Percentiles rank a stretch among this genome's conserved stretches.
Conservation (phyloP, 257 asterid species). For the Fraxinus excelsior region DNA sequence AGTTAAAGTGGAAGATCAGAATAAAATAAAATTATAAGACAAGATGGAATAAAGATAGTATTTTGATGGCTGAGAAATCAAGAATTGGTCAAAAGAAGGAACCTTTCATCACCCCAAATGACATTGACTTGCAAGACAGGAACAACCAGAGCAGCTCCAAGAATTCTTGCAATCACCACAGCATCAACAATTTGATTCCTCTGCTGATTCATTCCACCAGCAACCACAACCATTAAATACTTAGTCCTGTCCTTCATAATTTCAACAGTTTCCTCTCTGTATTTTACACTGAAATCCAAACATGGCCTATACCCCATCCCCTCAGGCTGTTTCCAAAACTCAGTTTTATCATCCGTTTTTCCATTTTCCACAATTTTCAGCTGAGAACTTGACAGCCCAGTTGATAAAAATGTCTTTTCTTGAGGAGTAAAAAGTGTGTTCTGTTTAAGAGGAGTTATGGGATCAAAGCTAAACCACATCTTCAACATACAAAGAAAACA, state of each 20-base stretch:
- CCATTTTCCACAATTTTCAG: conserved; percentile 4
- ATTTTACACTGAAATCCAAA: conserved; percentile 62
- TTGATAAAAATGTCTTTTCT: conserved; percentile 29
- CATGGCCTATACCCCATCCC: conserved; percentile 90
- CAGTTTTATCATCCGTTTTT: conserved; percentile 38
- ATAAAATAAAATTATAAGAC: neutral
- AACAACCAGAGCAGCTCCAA: conserved; percentile 94
- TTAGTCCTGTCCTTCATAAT: conserved; percentile 64
- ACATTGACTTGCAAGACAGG: conserved; percentile 94
- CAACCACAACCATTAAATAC: conserved; percentile 83
- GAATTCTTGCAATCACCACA: conserved; percentile 89
- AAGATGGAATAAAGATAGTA: neutral
- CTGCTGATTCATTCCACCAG: conserved; percentile 98
- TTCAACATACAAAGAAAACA: conserved; percentile 64
- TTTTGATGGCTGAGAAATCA: conserved; percentile 7
- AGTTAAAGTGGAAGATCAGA: neutral
- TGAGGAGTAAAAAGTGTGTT: conserved; percentile 58
- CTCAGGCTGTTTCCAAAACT: conserved; percentile 92
- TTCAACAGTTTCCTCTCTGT: conserved; percentile 43
- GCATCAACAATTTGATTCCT: conserved; percentile 99
- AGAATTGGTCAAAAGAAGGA: conserved; percentile 32
- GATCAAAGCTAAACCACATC: conserved; percentile 55
- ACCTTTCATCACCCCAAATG: conserved; percentile 99
- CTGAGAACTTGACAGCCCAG: conserved; percentile 34
- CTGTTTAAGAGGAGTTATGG: conserved; percentile 43